phyloP scores from a whole-genome alignment of 2,329 filamentous ascomycete species.

The Dendryphion nanum region DNA sequence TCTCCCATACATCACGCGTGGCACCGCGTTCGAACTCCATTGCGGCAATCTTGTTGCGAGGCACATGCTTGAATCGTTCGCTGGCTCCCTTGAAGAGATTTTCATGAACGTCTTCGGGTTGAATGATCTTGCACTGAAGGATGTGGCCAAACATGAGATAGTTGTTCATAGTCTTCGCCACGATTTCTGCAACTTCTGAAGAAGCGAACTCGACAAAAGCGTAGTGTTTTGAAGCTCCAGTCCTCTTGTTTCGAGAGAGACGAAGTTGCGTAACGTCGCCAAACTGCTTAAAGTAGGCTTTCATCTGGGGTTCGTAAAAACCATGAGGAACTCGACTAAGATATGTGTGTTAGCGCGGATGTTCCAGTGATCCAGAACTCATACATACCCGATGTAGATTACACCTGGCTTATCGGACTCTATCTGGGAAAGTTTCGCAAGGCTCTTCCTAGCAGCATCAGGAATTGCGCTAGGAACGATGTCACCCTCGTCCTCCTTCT shows the following conservation, averaged over 20 bases:
- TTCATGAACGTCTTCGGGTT: constrained; percentile 73
- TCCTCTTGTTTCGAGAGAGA: constrained; percentile 87
- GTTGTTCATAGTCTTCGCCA: constrained; percentile 94
- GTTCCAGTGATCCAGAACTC: not conserved
- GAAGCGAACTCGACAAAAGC: constrained; percentile 88
- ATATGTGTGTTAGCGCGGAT: not conserved
- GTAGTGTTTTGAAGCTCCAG: constrained; percentile 87
- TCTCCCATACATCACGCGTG: constrained; percentile 74
- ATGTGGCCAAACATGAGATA: constrained; percentile 95
- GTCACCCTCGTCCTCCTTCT: constrained; percentile 23
- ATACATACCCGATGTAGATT: constrained; percentile 72
- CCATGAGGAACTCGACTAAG: constrained; percentile 77
- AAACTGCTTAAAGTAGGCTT: constrained; percentile 90
- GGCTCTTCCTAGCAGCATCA: constrained; percentile 36
- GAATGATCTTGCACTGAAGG: constrained; percentile 79
- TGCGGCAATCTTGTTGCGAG: constrained; percentile 83
- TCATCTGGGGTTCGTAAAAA: constrained; percentile 97
- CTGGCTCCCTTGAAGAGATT: constrained; percentile 89
- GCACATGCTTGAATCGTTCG: constrained; percentile 82
- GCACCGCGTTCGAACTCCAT: constrained; percentile 70
- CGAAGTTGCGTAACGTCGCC: constrained; percentile 76
- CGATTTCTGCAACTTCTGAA: constrained; percentile 80
- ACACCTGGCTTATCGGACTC: constrained; percentile 65
- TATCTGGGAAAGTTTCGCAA: constrained; percentile 52
- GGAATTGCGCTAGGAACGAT: constrained; percentile 31